phyloP scores from a whole-genome alignment of 202 grass and related monocot genomes.

The Dendrocalamus latiflorus region DNA sequence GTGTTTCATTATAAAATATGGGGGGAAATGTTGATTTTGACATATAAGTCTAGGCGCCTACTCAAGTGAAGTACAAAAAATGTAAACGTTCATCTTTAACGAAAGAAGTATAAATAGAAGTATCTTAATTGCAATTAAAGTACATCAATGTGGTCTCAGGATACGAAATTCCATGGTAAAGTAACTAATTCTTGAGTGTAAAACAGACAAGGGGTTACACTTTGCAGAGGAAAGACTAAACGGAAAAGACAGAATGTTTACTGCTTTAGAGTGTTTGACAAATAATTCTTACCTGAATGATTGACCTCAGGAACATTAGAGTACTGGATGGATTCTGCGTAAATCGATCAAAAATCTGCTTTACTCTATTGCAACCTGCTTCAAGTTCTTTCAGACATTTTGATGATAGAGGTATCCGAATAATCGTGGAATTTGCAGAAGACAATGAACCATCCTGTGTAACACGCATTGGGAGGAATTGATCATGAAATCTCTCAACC shows the following conservation, averaged over 20 bases:
- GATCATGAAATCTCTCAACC: constrained; percentile 86
- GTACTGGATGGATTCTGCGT: constrained; percentile 73
- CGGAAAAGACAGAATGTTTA: neutral
- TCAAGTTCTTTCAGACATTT: constrained; percentile 83
- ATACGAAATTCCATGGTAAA: neutral
- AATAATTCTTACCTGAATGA: constrained; percentile 68
- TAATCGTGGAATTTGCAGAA: constrained; percentile 76
- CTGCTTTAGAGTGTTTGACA: constrained; percentile 1
- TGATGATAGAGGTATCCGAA: constrained; percentile 92
- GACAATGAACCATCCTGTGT: constrained; percentile 65
- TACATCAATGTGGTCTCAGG: constrained; percentile 3
- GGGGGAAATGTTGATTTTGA: neutral
- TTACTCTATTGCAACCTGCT: constrained; percentile 71
- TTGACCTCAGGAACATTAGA: constrained; percentile 73
- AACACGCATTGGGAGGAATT: constrained; percentile 84
- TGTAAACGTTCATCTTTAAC: neutral
- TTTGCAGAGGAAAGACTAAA: constrained; percentile 15
- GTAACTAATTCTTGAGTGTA: neutral
- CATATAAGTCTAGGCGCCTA: neutral
- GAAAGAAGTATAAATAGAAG: neutral
- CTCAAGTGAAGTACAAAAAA: constrained; percentile 5
- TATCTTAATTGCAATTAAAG: constrained; percentile 1
- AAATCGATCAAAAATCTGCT: constrained; percentile 83
- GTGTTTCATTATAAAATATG: neutral
- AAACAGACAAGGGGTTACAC: neutral